phyloP scores from a whole-genome alignment of 768 basidiomycete species.

The Kondoa malvinella region DNA sequence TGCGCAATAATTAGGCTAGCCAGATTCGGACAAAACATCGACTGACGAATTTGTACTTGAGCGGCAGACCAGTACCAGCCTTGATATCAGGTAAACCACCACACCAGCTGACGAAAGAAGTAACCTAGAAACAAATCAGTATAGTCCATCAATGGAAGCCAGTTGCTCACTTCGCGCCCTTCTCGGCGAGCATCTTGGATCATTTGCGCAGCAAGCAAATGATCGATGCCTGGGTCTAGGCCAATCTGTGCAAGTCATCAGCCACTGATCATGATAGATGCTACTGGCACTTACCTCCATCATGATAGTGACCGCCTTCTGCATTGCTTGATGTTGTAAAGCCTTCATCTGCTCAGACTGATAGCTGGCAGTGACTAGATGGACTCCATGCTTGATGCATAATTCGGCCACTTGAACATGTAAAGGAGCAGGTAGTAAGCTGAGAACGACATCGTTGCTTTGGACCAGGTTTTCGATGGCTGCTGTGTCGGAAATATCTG shows the following conservation, averaged over 20 bases:
- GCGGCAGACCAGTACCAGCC: not conserved
- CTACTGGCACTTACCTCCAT: not conserved
- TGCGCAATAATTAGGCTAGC: conserved; percentile 11
- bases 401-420: conserved; percentile 54
- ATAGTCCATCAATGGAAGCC: not conserved
- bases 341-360: conserved; percentile 58
- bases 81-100: not conserved
- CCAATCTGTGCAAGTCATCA: conserved; percentile 32
- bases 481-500: conserved; percentile 31
- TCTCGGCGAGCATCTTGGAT: conserved; percentile 39
- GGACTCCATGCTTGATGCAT: conserved; percentile 52
- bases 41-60: not conserved
- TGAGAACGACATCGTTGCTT: conserved; percentile 62
- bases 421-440: conserved; percentile 68
- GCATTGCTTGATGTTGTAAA: conserved; percentile 44
- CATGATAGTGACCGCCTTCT: not conserved
- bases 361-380: conserved; percentile 83
- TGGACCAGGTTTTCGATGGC: conserved; percentile 42
- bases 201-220: conserved; percentile 64
- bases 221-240: conserved; percentile 76
- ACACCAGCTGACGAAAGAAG: not conserved
- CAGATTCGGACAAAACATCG: not conserved
- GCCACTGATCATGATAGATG: not conserved
- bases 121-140: not conserved
- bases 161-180: conserved; percentile 37